Conservation (phyloP, 2,329 filamentous ascomycete species). For the Epichloe scottii region DNA sequence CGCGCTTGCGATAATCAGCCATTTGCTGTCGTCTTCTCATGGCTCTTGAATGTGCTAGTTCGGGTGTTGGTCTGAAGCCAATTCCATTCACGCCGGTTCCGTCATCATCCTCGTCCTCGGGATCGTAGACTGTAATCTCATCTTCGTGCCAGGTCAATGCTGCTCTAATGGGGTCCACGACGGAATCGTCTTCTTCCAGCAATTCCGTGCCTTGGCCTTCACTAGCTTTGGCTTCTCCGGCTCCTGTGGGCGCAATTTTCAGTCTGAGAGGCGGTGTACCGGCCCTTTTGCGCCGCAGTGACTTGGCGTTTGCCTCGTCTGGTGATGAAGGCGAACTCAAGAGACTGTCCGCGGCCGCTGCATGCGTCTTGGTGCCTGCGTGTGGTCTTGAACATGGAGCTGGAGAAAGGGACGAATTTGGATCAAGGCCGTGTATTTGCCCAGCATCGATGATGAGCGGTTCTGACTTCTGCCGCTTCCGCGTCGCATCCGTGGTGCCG, state of each 20-base stretch:
- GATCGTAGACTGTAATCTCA: slow-evolving; percentile 55
- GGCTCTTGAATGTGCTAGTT: slow-evolving; percentile 43
- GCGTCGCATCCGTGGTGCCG: slow-evolving; percentile 4
- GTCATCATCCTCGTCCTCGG: slow-evolving; percentile 53
- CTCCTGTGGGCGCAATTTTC: slow-evolving; percentile 12
- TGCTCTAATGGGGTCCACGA: slow-evolving; percentile 42
- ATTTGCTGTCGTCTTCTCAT: slow-evolving; percentile 48
- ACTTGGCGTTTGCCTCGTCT: slow-evolving; percentile 11
- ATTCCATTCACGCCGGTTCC: slow-evolving; percentile 56
- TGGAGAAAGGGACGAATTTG: background rate
- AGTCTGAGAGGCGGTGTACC: slow-evolving; percentile 27
- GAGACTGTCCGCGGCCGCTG: background rate
- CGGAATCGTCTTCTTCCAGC: slow-evolving; percentile 19
- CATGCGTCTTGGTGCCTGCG: background rate
- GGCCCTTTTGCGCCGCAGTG: slow-evolving; percentile 21
- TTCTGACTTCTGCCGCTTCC: slow-evolving; percentile 7
- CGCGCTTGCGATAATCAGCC: slow-evolving; percentile 47
- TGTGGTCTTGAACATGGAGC: background rate
- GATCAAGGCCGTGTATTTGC: background rate
- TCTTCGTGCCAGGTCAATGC: slow-evolving; percentile 55
- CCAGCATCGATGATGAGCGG: slow-evolving; percentile 3
- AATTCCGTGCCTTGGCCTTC: slow-evolving; percentile 2
- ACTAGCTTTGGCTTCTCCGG: slow-evolving; percentile 1
- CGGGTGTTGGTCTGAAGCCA: slow-evolving; percentile 52
- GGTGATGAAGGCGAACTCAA: background rate